Evolutionary conservation across 331 rosid genomes (phyloP), one percentile per base, ranked within the genome.

Genomic region (Arachis monticola): DNA sequence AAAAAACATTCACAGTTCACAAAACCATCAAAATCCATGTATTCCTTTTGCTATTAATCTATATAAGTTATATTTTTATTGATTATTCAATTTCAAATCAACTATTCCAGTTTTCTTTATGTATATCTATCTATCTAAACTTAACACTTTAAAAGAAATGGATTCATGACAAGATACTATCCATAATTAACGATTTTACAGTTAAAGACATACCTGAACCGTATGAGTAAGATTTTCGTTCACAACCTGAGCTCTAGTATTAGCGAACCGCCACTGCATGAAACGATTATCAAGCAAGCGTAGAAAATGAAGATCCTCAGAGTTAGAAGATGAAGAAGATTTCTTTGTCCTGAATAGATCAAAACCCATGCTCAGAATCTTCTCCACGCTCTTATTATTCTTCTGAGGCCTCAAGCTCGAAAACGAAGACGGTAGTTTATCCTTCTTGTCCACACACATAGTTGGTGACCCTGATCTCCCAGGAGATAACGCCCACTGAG

Each of bases 401-500:
- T 35, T 35, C 1, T 75, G 86, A 41, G 94, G 98, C 74, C 82
- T 88, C 83, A 85, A 69, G 68, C 66, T 84, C 7, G 92, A 89
- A 90, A 86, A 86, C 0, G 96, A 82, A 75, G 38, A 17, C 1
- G 73, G 67, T 2, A 35, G 40, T 57, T 69, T 84, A 8, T 76
- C 87, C 57, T 75, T 86, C 14, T 69, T 87, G 77, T 90, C 92
- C 7, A 83, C 81, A 0, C 85, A 80, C 77, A 79, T 67, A 0
- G 88, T 73, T 1, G 87, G 82, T 14, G 90, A 77, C 1, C 70
- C 88, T 14, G 93, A 70, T 32, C 97, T 70, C 0, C 94, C 96
- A 1, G 91, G 96, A 4, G 98, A 90, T 60, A 90, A 46, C 0
- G 95, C 96, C 96, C 98, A 92, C 72, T 84, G 98, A 1, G 98